Percentiles rank a stretch among this genome's conserved stretches.
Conservation (phyloP, 345 rosid genomes). For the Brassica incana region DNA sequence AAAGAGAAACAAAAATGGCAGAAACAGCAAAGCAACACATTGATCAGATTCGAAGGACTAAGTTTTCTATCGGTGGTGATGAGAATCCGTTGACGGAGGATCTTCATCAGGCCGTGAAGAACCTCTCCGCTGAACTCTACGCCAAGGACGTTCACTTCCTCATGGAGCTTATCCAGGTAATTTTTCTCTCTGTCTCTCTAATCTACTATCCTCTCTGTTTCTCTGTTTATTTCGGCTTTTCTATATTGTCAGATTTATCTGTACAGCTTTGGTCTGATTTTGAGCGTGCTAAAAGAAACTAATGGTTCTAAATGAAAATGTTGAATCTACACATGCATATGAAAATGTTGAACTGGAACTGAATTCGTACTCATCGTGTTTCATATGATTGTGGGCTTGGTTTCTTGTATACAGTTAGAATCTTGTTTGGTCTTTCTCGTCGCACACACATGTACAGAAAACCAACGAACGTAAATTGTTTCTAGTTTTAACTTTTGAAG, state of each 20-base stretch:
- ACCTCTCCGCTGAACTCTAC: constrained; percentile 73
- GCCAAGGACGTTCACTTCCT: constrained; percentile 68
- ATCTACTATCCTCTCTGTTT: not conserved
- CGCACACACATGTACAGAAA: not conserved
- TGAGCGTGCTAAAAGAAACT: not conserved
- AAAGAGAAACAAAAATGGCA: constrained; percentile 4
- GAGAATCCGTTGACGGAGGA: constrained; percentile 51
- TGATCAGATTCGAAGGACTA: constrained; percentile 45
- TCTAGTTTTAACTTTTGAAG: not conserved
- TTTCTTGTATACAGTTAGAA: not conserved
- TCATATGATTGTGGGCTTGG: not conserved
- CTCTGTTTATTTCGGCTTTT: not conserved
- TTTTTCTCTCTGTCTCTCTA: not conserved
- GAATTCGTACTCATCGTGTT: not conserved
- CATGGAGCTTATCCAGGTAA: constrained; percentile 73
- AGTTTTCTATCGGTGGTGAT: constrained; percentile 61
- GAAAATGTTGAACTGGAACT: not conserved
- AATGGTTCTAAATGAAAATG: not conserved
- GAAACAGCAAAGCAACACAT: constrained; percentile 48
- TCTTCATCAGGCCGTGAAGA: constrained; percentile 62
- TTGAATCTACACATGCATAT: not conserved
- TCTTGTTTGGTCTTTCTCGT: not conserved
- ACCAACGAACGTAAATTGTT: not conserved
- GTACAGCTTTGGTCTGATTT: not conserved
- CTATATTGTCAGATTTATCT: not conserved